These are phyloP conservation scores for Claviceps paspali DNA, from an alignment of 2,329 filamentous ascomycete genomes.

Conservation along the genomic window DNA sequence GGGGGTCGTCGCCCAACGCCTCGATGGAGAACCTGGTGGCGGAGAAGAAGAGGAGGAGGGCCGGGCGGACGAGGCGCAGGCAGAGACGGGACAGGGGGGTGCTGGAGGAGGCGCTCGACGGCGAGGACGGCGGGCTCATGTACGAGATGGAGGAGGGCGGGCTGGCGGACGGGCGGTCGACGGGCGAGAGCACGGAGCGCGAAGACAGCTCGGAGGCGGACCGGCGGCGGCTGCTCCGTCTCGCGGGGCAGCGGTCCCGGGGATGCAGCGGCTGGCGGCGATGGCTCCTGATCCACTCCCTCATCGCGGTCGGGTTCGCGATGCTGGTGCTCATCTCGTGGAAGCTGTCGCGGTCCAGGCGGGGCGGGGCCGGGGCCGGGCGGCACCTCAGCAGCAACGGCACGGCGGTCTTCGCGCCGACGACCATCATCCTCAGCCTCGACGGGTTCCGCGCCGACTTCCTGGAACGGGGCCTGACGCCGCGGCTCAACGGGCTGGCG, in stretches of 20 bases:
- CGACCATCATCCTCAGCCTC: conserved; percentile 83
- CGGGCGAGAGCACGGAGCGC: conserved; percentile 45
- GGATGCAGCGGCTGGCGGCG: conserved; percentile 37
- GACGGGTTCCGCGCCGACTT: conserved; percentile 96
- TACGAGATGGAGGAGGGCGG: conserved; percentile 81
- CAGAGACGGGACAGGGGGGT: conserved; percentile 38
- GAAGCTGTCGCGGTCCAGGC: conserved; percentile 38
- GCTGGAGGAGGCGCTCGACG: conserved; percentile 37
- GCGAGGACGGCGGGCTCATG: conserved; percentile 64
- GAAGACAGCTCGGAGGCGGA: conserved; percentile 44
- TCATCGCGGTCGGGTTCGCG: conserved; percentile 37
- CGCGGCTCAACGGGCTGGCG: conserved; percentile 63
- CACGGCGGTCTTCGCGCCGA: conserved; percentile 76
- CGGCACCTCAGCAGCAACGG: conserved; percentile 52
- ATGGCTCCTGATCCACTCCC: conserved; percentile 36
- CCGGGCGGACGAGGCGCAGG: conserved; percentile 33
- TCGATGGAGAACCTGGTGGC: conserved; percentile 32
- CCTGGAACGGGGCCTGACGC: conserved; percentile 67
- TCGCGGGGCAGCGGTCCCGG: too few species aligned
- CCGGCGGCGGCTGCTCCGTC: conserved; percentile 36
- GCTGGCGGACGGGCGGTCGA: conserved; percentile 50
- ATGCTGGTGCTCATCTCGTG: conserved; percentile 42
- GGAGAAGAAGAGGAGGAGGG: conserved; percentile 31
- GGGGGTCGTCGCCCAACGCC: conserved; percentile 21
- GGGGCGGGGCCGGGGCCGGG: conserved; percentile 11